phyloP scores from a whole-genome alignment of 1,284 basidiomycete species.

The Pseudozyma pruni region DNA sequence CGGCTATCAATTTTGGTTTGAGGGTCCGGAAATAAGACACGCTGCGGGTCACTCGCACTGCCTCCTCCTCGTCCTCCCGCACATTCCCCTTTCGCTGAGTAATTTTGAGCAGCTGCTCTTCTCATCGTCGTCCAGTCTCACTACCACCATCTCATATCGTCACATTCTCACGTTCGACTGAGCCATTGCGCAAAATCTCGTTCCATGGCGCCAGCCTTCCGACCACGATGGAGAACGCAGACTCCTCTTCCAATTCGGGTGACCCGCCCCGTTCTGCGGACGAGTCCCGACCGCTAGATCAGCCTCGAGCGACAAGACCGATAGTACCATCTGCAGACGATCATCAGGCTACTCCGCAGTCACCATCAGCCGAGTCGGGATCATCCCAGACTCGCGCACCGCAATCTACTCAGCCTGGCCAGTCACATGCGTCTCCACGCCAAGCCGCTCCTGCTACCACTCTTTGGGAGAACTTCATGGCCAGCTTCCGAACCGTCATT shows the following conservation, averaged over 20 bases:
- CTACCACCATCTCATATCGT: too few relatives aligned
- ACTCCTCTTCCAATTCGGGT: constrained; percentile 6
- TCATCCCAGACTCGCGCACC: background rate
- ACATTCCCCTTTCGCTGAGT: background rate
- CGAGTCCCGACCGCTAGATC: background rate
- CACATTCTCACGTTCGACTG: too few relatives aligned
- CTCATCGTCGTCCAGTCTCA: background rate
- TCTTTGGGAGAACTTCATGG: constrained; percentile 39
- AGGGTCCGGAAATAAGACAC: constrained; percentile 13
- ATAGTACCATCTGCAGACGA: background rate
- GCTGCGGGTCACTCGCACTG: background rate
- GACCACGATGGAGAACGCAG: constrained; percentile 22
- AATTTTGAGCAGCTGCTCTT: too few relatives aligned
- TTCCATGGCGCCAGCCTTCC: constrained; percentile 8
- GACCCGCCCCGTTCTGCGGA: background rate
- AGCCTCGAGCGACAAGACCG: background rate
- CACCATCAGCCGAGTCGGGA: background rate
- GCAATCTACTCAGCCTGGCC: background rate
- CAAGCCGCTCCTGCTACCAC: constrained; percentile 13
- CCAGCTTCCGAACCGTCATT: constrained; percentile 25
- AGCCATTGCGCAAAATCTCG: too few relatives aligned
- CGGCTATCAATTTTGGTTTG: constrained; percentile 35
- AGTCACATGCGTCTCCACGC: background rate
- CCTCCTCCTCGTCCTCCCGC: background rate
- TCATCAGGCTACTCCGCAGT: background rate